Evolutionary conservation across 2,329 filamentous ascomycete genomes (phyloP), one percentile per base, ranked within the genome.

Genomic region (Mariannaea elegans): DNA sequence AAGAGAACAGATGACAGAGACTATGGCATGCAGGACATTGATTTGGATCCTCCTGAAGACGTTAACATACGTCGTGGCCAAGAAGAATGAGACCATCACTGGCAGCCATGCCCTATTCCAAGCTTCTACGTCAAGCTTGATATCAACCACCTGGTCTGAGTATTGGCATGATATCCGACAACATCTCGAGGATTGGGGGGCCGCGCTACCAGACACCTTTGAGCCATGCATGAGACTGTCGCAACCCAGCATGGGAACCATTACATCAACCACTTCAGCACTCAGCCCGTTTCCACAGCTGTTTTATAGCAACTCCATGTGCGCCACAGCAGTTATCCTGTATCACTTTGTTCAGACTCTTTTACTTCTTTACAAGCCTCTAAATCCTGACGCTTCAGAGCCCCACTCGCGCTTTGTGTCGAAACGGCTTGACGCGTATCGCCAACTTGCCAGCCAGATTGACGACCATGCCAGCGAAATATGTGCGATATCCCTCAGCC

Each of bases 231-330:
- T 18, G 27, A 46, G 12, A 45, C 38, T 21, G 39, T 23, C n/a
- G n/a, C n/a, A n/a, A n/a, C n/a, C n/a, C n/a, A n/a, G n/a, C n/a
- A n/a, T n/a, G n/a, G n/a, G n/a, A n/a, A n/a, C n/a, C n/a, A n/a
- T n/a, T n/a, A n/a, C n/a, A n/a, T n/a, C n/a, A n/a, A n/a, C n/a
- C n/a, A n/a, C n/a, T n/a, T n/a, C n/a, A n/a, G n/a, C n/a, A n/a
- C n/a, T n/a, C n/a, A n/a, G n/a, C n/a, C n/a, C n/a, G n/a, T 54
- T 54, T 19, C 41, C 51, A 38, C 41, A 38, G 29, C 10, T 54
- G 19, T 54, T 54, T 24, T 46, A 54, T 18, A 36, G 41, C 21
- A 46, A 54, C 41, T 16, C 51, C 10, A 54, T 45, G 41, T 39
- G 51, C 4, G 51, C 51, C 2, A 41, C 41, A 8, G 34, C 51